Evolutionary conservation across 495 filamentous ascomycete genomes (phyloP).

Genomic region (Cercophora newfieldiana): DNA sequence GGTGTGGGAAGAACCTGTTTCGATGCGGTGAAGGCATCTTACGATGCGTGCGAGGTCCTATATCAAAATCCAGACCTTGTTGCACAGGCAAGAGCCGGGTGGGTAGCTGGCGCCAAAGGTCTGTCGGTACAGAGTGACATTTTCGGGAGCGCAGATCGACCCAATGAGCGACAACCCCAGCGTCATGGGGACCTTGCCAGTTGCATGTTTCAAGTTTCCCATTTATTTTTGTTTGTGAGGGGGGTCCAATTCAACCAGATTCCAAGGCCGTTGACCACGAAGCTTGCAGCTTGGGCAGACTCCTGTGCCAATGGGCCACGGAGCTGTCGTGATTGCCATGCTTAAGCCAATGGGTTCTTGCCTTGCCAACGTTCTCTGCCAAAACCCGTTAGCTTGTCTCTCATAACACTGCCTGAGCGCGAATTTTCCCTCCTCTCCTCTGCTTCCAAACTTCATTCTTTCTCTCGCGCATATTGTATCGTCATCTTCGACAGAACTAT

Average conservation of each 20-base stretch:
- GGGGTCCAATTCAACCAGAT: neutral
- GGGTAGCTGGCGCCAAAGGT: too few relatives aligned
- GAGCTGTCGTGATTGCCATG: neutral
- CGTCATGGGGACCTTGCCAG: neutral
- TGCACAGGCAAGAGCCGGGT: neutral
- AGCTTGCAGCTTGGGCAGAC: neutral
- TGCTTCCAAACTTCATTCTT: neutral
- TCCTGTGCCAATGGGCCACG: neutral
- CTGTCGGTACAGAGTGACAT: too few relatives aligned
- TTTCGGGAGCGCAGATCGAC: neutral
- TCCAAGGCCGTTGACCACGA: neutral
- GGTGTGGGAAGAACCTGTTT: neutral
- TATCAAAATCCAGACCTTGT: too few relatives aligned
- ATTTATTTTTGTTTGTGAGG: neutral
- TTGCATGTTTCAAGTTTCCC: conserved; percentile 5
- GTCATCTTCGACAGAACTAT: neutral
- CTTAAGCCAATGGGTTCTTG: neutral
- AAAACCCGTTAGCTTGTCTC: neutral
- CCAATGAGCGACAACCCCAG: neutral
- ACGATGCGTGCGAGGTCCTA: too few relatives aligned
- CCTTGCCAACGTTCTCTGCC: neutral
- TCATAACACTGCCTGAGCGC: neutral
- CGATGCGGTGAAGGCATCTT: too few relatives aligned
- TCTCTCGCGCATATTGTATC: neutral
- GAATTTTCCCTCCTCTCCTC: neutral